phyloP scores from a whole-genome alignment of 768 basidiomycete species.

The Clitopilus hobsonii region DNA sequence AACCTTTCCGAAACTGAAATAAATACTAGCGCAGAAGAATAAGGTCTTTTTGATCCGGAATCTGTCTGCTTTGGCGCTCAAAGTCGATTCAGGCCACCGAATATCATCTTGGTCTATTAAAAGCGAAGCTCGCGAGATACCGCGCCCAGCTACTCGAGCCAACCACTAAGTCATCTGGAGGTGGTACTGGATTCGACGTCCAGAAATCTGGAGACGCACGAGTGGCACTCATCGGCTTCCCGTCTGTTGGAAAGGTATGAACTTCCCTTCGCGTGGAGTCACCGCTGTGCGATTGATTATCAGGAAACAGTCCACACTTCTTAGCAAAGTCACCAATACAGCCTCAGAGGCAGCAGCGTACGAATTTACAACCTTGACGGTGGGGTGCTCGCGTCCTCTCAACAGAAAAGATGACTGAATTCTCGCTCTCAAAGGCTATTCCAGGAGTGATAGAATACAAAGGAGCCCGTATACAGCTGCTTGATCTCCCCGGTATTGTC shows the following conservation, averaged over 20 bases:
- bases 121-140: constrained; percentile 93
- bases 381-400: constrained; percentile 22
- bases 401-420: constrained; percentile 6
- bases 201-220: constrained; percentile 80
- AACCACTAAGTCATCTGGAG: constrained; percentile 72
- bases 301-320: constrained; percentile 69
- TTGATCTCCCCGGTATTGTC: constrained; percentile 95
- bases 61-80: too few species aligned
- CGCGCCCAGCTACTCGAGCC: constrained; percentile 95
- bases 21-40: constrained; percentile 84
- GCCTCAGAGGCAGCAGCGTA: constrained; percentile 87
- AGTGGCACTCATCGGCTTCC: constrained; percentile 92
- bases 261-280: neutral
- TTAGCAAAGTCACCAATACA: constrained; percentile 90
- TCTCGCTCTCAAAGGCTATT: constrained; percentile 63
- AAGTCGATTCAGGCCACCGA: constrained; percentile 70
- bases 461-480: constrained; percentile 85
- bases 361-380: constrained; percentile 92
- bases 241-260: constrained; percentile 83
- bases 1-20: constrained; percentile 2
- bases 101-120: constrained; percentile 89
- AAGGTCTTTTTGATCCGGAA: constrained; percentile 45
- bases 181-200: constrained; percentile 85
- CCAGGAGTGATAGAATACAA: constrained; percentile 97
- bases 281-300: neutral